Conservation (phyloP, 2,329 filamentous ascomycete species). For the Pseudogymnoascus sp. region DNA sequence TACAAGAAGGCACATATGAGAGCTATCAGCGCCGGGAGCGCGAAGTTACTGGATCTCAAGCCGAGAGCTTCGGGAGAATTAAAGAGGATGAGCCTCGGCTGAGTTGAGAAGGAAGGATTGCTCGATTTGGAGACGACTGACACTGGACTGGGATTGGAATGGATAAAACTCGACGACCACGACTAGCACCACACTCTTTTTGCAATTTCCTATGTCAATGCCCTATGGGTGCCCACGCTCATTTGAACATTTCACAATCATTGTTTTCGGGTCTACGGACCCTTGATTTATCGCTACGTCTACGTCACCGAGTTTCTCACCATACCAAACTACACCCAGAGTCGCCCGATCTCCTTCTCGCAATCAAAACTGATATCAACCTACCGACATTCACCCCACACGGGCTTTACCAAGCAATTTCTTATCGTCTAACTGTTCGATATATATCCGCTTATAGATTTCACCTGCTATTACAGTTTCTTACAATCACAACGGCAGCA, state of each 20-base stretch:
- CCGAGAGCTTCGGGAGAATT: conserved; percentile 47
- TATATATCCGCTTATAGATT: conserved; percentile 8
- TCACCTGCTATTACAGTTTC: conserved; percentile 3
- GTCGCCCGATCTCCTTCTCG: background rate
- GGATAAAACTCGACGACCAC: conserved; percentile 15
- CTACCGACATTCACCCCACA: background rate
- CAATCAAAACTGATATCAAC: background rate
- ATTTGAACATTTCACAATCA: conserved; percentile 19
- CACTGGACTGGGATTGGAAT: conserved; percentile 1
- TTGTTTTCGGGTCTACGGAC: background rate
- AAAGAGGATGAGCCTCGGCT: conserved; percentile 31
- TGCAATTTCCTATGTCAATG: conserved; percentile 21
- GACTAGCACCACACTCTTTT: conserved; percentile 29
- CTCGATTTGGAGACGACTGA: conserved; percentile 6
- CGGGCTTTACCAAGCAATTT: background rate
- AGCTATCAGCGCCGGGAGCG: conserved; percentile 71
- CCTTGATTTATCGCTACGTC: background rate
- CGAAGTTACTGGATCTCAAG: conserved; percentile 62
- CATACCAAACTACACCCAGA: background rate
- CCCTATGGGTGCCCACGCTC: conserved; percentile 23
- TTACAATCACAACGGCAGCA: background rate
- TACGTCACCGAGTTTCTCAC: background rate
- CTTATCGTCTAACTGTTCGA: background rate
- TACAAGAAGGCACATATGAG: conserved; percentile 54
- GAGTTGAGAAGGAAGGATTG: conserved; percentile 11